Conservation (phyloP, 2,329 filamentous ascomycete genomes). For the Pseudocercospora pini-densiflorae region DNA sequence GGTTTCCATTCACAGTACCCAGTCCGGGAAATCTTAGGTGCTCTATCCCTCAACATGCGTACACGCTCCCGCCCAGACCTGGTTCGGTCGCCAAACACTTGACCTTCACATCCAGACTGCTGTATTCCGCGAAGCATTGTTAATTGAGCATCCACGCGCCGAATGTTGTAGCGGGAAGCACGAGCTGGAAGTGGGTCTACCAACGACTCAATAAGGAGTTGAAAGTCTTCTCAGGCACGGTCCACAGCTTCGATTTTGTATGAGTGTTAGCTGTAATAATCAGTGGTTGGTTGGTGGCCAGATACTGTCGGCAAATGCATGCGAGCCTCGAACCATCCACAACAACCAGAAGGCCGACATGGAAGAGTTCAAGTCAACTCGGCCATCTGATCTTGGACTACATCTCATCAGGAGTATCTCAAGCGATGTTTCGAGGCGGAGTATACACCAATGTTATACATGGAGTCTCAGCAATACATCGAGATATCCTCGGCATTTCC, state of each 20-base stretch:
- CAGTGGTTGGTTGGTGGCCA: too few relatives aligned
- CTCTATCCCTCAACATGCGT: not conserved
- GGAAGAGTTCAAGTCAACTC: not conserved
- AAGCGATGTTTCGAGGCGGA: too few relatives aligned
- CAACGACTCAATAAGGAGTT: too few relatives aligned
- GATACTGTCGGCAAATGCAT: not conserved
- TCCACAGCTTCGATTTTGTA: too few relatives aligned
- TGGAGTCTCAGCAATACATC: not conserved
- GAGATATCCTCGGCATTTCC: not conserved
- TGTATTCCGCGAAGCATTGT: not conserved
- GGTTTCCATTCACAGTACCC: not conserved
- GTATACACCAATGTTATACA: not conserved
- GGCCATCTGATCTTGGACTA: too few relatives aligned
- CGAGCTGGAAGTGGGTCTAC: too few relatives aligned
- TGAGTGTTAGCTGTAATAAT: too few relatives aligned
- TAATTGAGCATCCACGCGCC: not conserved
- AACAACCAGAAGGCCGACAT: not conserved
- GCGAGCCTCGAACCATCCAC: not conserved
- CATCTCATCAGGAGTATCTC: too few relatives aligned
- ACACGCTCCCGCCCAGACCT: not conserved
- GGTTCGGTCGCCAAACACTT: not conserved
- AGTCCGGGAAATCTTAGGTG: not conserved
- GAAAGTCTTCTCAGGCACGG: too few relatives aligned
- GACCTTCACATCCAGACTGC: not conserved
- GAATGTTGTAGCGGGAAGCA: too few relatives aligned